Conservation (phyloP, 2,329 filamentous ascomycete genomes). For the Exophiala bonariae region DNA sequence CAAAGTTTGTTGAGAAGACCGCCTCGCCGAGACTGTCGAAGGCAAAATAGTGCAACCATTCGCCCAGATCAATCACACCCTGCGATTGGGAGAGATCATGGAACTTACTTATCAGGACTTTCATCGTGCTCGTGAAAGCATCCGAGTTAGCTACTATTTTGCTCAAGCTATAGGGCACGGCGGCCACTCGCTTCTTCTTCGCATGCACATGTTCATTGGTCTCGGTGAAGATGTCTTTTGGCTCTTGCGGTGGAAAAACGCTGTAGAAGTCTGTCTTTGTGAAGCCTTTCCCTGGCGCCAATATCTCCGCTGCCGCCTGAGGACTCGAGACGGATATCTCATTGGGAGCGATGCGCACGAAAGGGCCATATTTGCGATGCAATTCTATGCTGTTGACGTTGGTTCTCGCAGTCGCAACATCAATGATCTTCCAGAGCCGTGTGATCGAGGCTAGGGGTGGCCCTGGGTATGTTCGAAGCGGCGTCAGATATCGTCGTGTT, state of each 20-base stretch:
- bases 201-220: too few relatives aligned
- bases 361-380: conserved; percentile 70
- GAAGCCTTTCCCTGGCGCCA: conserved; percentile 48
- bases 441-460: conserved; percentile 67
- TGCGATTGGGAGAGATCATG: conserved; percentile 46
- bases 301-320: conserved; percentile 70
- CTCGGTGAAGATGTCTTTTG: too few relatives aligned
- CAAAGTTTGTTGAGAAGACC: conserved; percentile 34
- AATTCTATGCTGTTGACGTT: conserved; percentile 67
- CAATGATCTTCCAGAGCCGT: conserved; percentile 69
- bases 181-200: too few relatives aligned
- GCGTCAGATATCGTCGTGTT: background rate
- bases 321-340: conserved; percentile 71
- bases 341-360: conserved; percentile 75
- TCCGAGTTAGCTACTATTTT: too few relatives aligned
- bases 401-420: conserved; percentile 63
- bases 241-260: too few relatives aligned
- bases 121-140: too few relatives aligned
- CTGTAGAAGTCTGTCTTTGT: too few relatives aligned
- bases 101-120: conserved; percentile 43
- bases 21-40: conserved; percentile 34
- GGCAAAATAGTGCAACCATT: conserved; percentile 40
- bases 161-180: too few relatives aligned
- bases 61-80: conserved; percentile 30
- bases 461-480: conserved; percentile 58